Evolutionary conservation across 441 rosid species (phyloP).

Genomic region (Arabidopsis hybrid): DNA sequence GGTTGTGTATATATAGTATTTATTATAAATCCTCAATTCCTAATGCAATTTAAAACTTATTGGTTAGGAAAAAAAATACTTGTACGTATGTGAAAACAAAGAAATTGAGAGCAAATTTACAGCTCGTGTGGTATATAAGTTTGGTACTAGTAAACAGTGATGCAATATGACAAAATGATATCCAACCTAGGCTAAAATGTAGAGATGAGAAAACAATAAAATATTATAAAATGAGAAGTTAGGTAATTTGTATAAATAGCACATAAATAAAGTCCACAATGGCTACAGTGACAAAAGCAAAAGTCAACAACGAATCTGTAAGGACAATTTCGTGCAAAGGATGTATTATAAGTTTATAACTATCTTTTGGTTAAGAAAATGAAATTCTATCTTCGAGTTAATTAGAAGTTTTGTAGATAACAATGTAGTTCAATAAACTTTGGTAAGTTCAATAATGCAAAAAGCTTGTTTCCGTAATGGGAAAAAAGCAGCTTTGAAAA

Average conservation of each 20-base stretch:
- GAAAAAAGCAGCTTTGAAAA: conserved; percentile 27
- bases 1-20: neutral
- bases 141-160: conserved; percentile 1
- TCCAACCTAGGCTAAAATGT: neutral
- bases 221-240: neutral
- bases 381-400: neutral
- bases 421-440: neutral
- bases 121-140: conserved; percentile 1
- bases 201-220: neutral
- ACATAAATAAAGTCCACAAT: conserved; percentile 15
- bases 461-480: conserved; percentile 16
- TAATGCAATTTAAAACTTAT: neutral
- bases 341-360: neutral
- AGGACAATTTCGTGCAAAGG: neutral
- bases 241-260: conserved; percentile 5
- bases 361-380: neutral
- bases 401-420: neutral
- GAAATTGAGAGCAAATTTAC: neutral
- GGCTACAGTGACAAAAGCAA: conserved; percentile 8
- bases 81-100: neutral
- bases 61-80: neutral
- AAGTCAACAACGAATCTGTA: conserved; percentile 14
- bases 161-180: neutral
- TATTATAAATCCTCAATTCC: neutral
- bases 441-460: conserved; percentile 13